Evolutionary conservation across 768 basidiomycete species (phyloP).

Genomic region (Tricholoma saponaceum): DNA sequence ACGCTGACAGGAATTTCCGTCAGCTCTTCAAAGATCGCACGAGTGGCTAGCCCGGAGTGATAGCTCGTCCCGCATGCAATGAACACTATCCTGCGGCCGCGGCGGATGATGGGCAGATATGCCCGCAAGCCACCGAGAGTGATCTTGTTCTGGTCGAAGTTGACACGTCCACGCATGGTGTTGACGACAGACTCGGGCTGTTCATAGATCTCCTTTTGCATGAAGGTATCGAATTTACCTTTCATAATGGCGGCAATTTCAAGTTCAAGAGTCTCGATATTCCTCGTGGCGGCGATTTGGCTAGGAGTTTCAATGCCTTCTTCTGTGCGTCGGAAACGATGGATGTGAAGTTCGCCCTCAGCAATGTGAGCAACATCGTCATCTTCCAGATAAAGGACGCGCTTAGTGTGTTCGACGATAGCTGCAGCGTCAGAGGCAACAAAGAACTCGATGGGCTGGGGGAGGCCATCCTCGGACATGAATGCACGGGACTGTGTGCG

Average conservation of each 20-base stretch:
- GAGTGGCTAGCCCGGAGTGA: conserved; percentile 94
- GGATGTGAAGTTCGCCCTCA: conserved; percentile 97
- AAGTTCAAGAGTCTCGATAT: conserved; percentile 96
- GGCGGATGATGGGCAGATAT: conserved; percentile 93
- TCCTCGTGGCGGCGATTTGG: conserved; percentile 72
- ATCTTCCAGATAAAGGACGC: conserved; percentile 97
- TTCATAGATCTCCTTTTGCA: conserved; percentile 99
- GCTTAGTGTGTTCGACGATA: conserved; percentile 97
- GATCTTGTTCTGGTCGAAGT: conserved; percentile 90
- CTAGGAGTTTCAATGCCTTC: conserved; percentile 58
- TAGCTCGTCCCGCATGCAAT: conserved; percentile 98
- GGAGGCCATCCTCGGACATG: conserved; percentile 97
- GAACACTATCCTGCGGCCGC: conserved; percentile 92
- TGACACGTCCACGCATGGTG: conserved; percentile 99
- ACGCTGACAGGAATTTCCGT: conserved; percentile 98
- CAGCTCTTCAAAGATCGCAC: conserved; percentile 97
- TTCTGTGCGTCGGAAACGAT: conserved; percentile 91
- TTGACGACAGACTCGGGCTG: conserved; percentile 99
- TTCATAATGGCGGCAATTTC: conserved; percentile 99
- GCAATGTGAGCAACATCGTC: conserved; percentile 98
- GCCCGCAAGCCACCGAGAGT: conserved; percentile 94
- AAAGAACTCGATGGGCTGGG: conserved; percentile 99
- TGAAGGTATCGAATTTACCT: conserved; percentile 99
- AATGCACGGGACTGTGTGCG: conserved; percentile 97
- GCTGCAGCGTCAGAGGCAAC: conserved; percentile 97